These are phyloP conservation scores for Oryza meyeriana DNA, from an alignment of 176 grass and related monocot species.

Conservation along the genomic window DNA sequence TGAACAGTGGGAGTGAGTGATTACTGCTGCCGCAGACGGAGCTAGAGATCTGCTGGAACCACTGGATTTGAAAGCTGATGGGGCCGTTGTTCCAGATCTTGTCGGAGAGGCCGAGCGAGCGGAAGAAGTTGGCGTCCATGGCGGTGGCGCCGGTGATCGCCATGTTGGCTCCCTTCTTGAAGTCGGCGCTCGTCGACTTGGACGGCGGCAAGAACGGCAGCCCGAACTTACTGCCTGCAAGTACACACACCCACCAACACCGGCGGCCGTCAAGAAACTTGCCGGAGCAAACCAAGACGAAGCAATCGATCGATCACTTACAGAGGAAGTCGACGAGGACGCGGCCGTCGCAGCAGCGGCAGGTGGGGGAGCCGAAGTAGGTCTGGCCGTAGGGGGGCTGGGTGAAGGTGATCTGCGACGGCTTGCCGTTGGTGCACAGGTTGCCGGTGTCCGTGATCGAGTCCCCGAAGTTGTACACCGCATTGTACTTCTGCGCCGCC, in stretches of 20 bases:
- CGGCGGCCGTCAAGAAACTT: background rate
- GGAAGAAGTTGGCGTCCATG: constrained; percentile 59
- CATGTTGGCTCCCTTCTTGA: constrained; percentile 67
- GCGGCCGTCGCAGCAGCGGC: constrained; percentile 63
- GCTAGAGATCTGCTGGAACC: constrained; percentile 53
- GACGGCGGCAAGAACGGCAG: constrained; percentile 63
- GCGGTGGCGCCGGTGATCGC: constrained; percentile 65
- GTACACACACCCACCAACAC: background rate
- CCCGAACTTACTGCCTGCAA: constrained; percentile 32
- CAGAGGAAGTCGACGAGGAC: constrained; percentile 62
- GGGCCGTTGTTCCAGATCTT: constrained; percentile 76
- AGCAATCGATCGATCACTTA: background rate
- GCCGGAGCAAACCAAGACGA: background rate
- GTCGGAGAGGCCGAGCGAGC: constrained; percentile 41
- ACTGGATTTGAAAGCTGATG: constrained; percentile 58
- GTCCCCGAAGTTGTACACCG: constrained; percentile 76
- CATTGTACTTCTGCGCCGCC: constrained; percentile 59
- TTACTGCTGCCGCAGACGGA: constrained; percentile 49
- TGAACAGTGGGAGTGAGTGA: background rate
- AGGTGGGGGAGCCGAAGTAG: constrained; percentile 65
- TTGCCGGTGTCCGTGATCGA: constrained; percentile 76
- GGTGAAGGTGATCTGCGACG: constrained; percentile 61
- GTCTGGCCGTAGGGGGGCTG: constrained; percentile 70
- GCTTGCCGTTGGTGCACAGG: constrained; percentile 48
- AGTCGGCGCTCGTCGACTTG: constrained; percentile 45